Conservation (phyloP, 1,284 basidiomycete genomes). For the Golubevia sp. region DNA sequence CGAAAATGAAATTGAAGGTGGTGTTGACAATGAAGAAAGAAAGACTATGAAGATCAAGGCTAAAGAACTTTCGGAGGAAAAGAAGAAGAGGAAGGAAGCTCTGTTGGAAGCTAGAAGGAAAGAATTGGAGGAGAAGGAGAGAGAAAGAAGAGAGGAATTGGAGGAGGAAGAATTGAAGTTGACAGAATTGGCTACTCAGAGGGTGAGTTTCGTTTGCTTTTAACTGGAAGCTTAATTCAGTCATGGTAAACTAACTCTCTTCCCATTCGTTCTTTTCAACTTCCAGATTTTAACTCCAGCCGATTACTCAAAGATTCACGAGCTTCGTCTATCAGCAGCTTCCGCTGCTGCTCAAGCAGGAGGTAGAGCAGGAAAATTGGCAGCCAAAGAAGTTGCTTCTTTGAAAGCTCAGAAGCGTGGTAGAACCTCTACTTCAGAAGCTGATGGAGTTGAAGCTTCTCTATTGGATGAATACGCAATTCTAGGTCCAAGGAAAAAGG, state of each 20-base stretch:
- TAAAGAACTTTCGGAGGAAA: no score
- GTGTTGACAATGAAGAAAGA: no score
- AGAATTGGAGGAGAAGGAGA: not conserved
- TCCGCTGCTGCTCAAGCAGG: constrained; percentile 67
- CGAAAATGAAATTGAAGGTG: no score
- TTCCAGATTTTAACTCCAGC: constrained; percentile 97
- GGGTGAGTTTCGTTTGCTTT: not conserved
- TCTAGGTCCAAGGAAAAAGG: constrained; percentile 89
- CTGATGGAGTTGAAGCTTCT: constrained; percentile 63
- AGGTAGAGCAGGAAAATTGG: constrained; percentile 31
- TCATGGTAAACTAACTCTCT: no score
- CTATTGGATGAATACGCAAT: constrained; percentile 66
- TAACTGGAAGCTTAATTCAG: no score
- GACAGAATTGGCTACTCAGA: not conserved
- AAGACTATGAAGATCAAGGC: no score
- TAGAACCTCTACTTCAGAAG: constrained; percentile 59
- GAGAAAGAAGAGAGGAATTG: not conserved
- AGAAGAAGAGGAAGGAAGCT: no score
- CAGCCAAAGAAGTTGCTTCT: constrained; percentile 30
- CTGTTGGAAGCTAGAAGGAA: no score
- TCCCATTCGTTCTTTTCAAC: not conserved
- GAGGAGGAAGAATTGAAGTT: not conserved
- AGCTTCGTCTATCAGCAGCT: constrained; percentile 79
- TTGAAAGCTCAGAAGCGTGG: constrained; percentile 79
- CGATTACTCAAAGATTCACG: constrained; percentile 90